Percentiles rank a stretch among this genome's conserved stretches.
Conservation (phyloP, 1,284 basidiomycete species). For the Ustilago cynodontis region DNA sequence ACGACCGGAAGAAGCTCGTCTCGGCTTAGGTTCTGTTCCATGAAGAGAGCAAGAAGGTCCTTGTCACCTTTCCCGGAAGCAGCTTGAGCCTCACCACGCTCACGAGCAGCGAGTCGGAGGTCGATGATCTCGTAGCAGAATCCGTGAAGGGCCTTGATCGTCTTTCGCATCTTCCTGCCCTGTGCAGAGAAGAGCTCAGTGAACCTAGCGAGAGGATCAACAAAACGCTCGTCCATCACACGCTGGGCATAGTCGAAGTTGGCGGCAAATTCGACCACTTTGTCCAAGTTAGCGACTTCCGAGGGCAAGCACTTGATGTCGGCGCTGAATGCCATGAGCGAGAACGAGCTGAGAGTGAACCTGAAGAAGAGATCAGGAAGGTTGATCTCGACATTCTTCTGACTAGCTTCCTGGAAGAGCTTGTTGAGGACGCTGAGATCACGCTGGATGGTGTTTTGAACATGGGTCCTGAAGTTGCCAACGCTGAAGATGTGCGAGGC, state of each 20-base stretch:
- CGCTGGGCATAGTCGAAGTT: slow-evolving; percentile 68
- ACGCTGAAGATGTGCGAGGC: slow-evolving; percentile 63
- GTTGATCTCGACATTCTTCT: slow-evolving; percentile 28
- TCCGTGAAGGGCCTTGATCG: slow-evolving; percentile 41
- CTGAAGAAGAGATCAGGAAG: slow-evolving; percentile 60
- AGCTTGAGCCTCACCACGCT: slow-evolving; percentile 36
- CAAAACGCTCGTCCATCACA: slow-evolving; percentile 59
- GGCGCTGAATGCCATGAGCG: slow-evolving; percentile 55
- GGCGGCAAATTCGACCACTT: slow-evolving; percentile 62
- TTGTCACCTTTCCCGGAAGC: slow-evolving; percentile 51
- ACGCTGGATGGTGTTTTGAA: slow-evolving; percentile 51
- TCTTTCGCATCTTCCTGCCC: slow-evolving; percentile 45
- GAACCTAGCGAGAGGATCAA: slow-evolving; percentile 45
- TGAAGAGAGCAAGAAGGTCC: slow-evolving; percentile 71
- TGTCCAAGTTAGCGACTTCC: slow-evolving; percentile 49
- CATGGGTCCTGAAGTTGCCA: slow-evolving; percentile 51
- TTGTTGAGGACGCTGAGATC: slow-evolving; percentile 36
- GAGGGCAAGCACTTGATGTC: slow-evolving; percentile 49
- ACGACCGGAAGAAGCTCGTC: slow-evolving; percentile 65
- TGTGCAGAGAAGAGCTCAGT: slow-evolving; percentile 54
- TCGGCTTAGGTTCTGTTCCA: slow-evolving; percentile 68
- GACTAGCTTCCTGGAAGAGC: slow-evolving; percentile 24
- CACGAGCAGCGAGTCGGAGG: slow-evolving; percentile 41
- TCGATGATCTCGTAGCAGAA: slow-evolving; percentile 57
- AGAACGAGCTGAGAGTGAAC: slow-evolving; percentile 60